phyloP scores from a whole-genome alignment of 208 protist species.

The Trypanosomatidae sp. region DNA sequence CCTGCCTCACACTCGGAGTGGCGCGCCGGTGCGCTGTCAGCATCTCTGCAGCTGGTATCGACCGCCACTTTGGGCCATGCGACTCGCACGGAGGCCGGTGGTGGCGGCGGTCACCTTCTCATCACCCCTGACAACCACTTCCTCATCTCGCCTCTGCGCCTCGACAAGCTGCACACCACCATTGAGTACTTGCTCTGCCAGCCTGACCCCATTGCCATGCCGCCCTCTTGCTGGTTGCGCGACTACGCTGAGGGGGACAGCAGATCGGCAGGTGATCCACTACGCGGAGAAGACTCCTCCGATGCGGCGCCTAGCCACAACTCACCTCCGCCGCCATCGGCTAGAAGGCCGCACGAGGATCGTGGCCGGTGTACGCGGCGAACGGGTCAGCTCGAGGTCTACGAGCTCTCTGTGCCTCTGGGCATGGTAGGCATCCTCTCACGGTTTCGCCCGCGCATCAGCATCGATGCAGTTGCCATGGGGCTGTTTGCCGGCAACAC shows the following conservation, averaged over 20 bases:
- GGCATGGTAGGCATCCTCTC: slow-evolving; percentile 60
- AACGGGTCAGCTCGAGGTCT: slow-evolving; percentile 30
- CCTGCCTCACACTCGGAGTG: neutral
- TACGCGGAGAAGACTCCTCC: neutral
- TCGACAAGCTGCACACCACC: slow-evolving; percentile 46
- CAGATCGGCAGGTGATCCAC: neutral
- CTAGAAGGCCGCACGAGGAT: neutral
- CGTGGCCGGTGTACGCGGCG: slow-evolving; percentile 19
- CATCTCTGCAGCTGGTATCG: neutral
- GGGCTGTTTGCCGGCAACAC: slow-evolving; percentile 53
- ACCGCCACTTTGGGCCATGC: neutral
- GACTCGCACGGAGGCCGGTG: slow-evolving; percentile 12
- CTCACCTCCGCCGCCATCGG: neutral
- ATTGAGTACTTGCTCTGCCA: slow-evolving; percentile 49
- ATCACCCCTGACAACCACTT: slow-evolving; percentile 25
- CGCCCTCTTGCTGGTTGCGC: slow-evolving; percentile 29
- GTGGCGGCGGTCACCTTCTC: slow-evolving; percentile 18
- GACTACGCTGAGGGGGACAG: slow-evolving; percentile 11
- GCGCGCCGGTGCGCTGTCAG: neutral
- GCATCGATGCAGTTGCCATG: slow-evolving; percentile 50
- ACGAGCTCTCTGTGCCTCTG: slow-evolving; percentile 48
- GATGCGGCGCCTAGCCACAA: neutral
- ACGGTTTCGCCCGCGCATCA: slow-evolving; percentile 51
- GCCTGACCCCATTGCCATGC: slow-evolving; percentile 46
- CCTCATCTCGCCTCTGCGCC: slow-evolving; percentile 41